Percentiles rank a stretch among this genome's conserved stretches.
Evolutionary conservation across 2,329 filamentous ascomycete genomes (phyloP).

Genomic region (Aspergillus sp.): DNA sequence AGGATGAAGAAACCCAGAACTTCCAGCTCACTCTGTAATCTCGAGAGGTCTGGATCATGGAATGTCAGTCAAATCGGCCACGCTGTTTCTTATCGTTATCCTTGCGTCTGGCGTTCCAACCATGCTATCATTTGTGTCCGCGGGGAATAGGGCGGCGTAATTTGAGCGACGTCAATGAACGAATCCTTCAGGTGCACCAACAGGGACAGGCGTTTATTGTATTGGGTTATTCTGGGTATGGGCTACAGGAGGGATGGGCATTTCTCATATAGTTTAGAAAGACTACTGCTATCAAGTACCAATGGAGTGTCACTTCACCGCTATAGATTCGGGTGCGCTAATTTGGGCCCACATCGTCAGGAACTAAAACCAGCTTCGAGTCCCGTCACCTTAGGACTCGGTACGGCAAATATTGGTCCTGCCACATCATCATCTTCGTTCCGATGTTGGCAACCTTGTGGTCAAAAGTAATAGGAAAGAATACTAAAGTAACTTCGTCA

Average conservation of each 20-base stretch:
- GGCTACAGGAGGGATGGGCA: conserved; percentile 8
- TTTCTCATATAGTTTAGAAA: conserved; percentile 11
- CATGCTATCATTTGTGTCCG: conserved; percentile 18
- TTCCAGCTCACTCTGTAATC: conserved; percentile 46
- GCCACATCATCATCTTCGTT: not conserved
- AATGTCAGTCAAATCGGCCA: not conserved
- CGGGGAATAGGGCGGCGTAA: conserved; percentile 4
- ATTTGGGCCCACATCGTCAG: not conserved
- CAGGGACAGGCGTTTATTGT: conserved; percentile 17
- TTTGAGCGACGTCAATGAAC: conserved; percentile 3
- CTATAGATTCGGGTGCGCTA: not conserved
- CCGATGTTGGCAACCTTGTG: not conserved
- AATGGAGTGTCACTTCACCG: conserved; percentile 5
- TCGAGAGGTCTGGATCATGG: conserved; percentile 1
- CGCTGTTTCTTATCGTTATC: not conserved
- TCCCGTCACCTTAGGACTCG: not conserved
- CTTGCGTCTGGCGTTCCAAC: not conserved
- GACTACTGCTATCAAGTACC: conserved; percentile 3
- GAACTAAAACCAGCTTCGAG: not conserved
- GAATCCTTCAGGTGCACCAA: conserved; percentile 9
- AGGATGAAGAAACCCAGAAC: conserved; percentile 44
- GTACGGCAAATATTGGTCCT: not conserved
- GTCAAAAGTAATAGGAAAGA: not conserved
- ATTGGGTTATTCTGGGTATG: conserved; percentile 9
- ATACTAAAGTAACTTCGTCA: not conserved